Evolutionary conservation across 306 rosid species (phyloP).

Genomic region (Quercus gilva): DNA sequence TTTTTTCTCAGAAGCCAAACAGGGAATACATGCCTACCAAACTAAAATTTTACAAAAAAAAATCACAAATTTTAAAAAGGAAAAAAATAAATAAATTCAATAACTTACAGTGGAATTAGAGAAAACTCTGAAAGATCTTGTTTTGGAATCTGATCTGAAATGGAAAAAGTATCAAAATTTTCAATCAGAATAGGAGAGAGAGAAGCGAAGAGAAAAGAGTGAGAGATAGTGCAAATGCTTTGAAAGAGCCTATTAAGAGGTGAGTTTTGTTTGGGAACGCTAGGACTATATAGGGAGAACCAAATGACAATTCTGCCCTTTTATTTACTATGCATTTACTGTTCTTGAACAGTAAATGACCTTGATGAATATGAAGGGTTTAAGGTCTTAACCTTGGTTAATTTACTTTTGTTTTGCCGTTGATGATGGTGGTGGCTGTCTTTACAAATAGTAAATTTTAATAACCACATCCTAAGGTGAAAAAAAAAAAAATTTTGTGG

Average conservation of each 20-base stretch:
- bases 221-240: neutral
- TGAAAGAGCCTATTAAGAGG: conserved; percentile 11
- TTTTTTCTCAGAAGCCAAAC: neutral
- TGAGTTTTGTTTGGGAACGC: neutral
- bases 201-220: neutral
- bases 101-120: conserved; percentile 34
- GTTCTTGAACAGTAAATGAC: neutral
- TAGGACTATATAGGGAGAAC: conserved; percentile 30
- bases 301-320: conserved; percentile 20
- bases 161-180: neutral
- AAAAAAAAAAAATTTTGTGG: too few relatives aligned
- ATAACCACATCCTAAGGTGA: too few relatives aligned
- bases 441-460: too few relatives aligned
- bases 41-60: neutral
- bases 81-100: neutral
- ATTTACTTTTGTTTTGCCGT: neutral
- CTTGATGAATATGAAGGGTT: neutral
- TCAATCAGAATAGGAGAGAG: neutral
- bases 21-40: conserved; percentile 4
- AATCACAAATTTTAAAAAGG: neutral
- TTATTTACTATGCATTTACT: neutral
- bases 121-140: neutral
- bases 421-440: neutral
- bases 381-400: neutral
- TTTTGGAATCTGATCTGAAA: neutral